Percentiles rank a stretch among this genome's conserved stretches.
Conservation (phyloP, 2,329 filamentous ascomycete species). For the Arthroderma sp. region DNA sequence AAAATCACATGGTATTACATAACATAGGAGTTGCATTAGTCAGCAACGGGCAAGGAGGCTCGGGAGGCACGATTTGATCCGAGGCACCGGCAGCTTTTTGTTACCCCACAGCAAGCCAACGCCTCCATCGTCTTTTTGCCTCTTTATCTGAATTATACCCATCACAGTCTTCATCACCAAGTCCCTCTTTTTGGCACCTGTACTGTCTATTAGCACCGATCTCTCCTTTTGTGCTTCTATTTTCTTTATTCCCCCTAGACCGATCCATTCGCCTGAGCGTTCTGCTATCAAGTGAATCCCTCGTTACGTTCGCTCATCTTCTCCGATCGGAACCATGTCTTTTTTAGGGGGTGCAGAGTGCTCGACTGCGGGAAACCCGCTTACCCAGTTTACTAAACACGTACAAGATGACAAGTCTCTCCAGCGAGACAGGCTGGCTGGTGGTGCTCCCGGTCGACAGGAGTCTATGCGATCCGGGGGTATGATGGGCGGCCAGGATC, state of each 20-base stretch:
- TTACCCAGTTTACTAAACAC: conserved; percentile 96
- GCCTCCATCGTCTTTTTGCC: no score
- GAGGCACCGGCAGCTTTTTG: no score
- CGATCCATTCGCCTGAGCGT: no score
- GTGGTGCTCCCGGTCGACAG: conserved; percentile 56
- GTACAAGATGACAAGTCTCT: conserved; percentile 91
- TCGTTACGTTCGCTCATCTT: background rate
- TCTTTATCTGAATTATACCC: no score
- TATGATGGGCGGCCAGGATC: conserved; percentile 58
- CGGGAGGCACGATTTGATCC: no score
- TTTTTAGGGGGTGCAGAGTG: conserved; percentile 94
- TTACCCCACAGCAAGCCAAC: no score
- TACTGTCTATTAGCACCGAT: background rate
- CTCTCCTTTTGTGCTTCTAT: background rate
- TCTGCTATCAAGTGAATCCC: no score
- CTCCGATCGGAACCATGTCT: conserved; percentile 52
- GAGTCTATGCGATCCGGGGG: conserved; percentile 65
- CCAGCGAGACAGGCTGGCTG: conserved; percentile 77
- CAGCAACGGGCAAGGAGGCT: no score
- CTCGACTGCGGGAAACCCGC: conserved; percentile 87
- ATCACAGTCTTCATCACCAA: no score
- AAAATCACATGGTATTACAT: no score
- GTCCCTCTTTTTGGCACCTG: no score
- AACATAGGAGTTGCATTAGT: no score
- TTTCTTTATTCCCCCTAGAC: background rate